Evolutionary conservation across 2,329 filamentous ascomycete species (phyloP).

Genomic region (Alternaria sp.): DNA sequence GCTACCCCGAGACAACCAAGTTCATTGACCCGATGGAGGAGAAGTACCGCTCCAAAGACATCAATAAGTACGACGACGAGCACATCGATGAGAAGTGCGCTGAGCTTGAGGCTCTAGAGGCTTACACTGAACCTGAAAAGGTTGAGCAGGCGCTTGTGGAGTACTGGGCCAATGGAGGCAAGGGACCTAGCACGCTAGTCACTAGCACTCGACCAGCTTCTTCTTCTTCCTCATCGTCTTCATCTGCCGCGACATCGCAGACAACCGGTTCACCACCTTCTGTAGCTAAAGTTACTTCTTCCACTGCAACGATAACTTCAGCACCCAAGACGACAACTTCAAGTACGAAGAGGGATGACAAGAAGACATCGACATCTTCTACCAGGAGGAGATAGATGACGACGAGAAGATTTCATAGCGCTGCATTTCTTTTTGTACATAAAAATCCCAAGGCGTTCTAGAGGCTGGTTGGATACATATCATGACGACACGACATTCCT

Average conservation of each 20-base stretch:
- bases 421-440: not conserved
- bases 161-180: conserved; percentile 33
- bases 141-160: conserved; percentile 36
- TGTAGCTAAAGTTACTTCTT: not conserved
- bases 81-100: conserved; percentile 31
- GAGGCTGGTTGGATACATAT: not conserved
- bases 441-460: not conserved
- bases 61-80: conserved; percentile 27
- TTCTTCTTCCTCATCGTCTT: not conserved
- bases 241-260: not conserved
- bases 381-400: conserved; percentile 11
- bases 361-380: conserved; percentile 4
- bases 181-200: conserved; percentile 23
- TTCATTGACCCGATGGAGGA: conserved; percentile 44
- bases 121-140: conserved; percentile 33
- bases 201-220: conserved; percentile 11
- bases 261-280: not conserved
- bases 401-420: too few species aligned
- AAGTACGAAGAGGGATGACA: conserved; percentile 9
- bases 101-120: conserved; percentile 37
- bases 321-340: conserved; percentile 3
- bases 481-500: not conserved
- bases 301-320: not conserved
- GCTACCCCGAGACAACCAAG: conserved; percentile 44
- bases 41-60: conserved; percentile 34